Evolutionary conservation across 352 stramenopile genomes (phyloP), one percentile per base, ranked within the genome.

Genomic region (Pythium vanterpoolii): DNA sequence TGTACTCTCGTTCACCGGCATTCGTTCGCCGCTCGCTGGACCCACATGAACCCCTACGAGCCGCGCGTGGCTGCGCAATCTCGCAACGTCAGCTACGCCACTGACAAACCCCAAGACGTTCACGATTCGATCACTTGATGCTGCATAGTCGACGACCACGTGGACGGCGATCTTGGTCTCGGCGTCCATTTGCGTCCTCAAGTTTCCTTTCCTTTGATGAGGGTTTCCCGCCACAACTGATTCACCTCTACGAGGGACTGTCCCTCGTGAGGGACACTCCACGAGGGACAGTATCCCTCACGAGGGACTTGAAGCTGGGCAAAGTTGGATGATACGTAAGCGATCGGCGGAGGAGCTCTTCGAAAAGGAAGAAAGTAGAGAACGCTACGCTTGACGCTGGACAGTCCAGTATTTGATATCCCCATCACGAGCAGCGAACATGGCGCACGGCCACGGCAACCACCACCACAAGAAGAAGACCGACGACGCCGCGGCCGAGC

Each of bases 251-350:
- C 40, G 16, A 56, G 50, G 56, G 48, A 56, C 36, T 7, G 28
- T 56, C 46, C 56, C 56, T 26, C 42, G 34, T 7, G 40, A 14
- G 14, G 5, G 10, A 9, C 8, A 11, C 46, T 9, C 5, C 10
- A 48, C 33, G 43, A 23, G 59, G 59, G 59, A 66, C 8, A 21
- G 5, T n/a, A 9, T 14, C 10, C 46, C 5, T 3, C 10, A 48
- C 33, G 43, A 23, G 59, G 59, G 59, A 66, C 59, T 66, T 66
- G 59, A 66, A 66, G 59, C 42, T 66, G 57, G 23, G 55, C 16
- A 16, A 33, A 44, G 11, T 9, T 39, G 8, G 33, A 64, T 64
- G 57, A 64, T 64, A 53, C 48, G 57, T 57, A 58, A 57, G 57
- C 57, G 31, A 54, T 62, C 45, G 33, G 31, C 38, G 33, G 39